A percentile compares a stretch with the other conserved stretches of the same genome.
phyloP scores from a whole-genome alignment of 2,329 filamentous ascomycete species.

The Diaporthe velutina region DNA sequence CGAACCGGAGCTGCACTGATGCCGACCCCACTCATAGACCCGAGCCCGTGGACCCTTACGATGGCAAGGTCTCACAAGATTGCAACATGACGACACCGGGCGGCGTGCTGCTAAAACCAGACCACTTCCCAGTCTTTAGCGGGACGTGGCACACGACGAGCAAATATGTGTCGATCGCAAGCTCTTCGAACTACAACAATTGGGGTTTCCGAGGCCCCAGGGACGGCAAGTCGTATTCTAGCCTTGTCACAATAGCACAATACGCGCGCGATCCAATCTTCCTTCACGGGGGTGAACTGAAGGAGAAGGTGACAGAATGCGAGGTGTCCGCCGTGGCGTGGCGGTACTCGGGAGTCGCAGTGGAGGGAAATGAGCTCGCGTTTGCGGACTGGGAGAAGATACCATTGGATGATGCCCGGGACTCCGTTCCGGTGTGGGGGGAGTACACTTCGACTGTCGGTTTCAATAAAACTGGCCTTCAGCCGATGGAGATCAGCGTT shows the following conservation, averaged over 20 bases:
- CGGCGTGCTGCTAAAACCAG: neutral
- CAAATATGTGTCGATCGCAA: neutral
- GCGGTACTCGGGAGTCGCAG: neutral
- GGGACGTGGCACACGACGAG: neutral
- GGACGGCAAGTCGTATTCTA: neutral
- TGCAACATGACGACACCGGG: neutral
- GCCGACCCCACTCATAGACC: neutral
- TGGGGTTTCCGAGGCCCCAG: neutral
- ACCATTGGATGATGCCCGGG: neutral
- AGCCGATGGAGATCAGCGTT: neutral
- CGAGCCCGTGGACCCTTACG: neutral
- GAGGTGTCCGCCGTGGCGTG: neutral
- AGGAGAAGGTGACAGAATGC: neutral
- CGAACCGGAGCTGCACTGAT: neutral
- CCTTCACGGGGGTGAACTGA: neutral
- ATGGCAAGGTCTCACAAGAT: neutral
- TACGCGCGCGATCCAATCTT: neutral
- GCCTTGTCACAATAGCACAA: neutral
- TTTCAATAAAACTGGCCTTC: neutral
- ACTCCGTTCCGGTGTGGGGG: neutral
- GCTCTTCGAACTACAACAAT: neutral
- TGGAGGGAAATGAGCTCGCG: neutral
- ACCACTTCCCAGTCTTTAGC: neutral
- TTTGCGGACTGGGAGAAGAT: neutral
- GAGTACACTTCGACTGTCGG: neutral